phyloP scores from a whole-genome alignment of 305 asterid genomes.

The Withania somnifera region DNA sequence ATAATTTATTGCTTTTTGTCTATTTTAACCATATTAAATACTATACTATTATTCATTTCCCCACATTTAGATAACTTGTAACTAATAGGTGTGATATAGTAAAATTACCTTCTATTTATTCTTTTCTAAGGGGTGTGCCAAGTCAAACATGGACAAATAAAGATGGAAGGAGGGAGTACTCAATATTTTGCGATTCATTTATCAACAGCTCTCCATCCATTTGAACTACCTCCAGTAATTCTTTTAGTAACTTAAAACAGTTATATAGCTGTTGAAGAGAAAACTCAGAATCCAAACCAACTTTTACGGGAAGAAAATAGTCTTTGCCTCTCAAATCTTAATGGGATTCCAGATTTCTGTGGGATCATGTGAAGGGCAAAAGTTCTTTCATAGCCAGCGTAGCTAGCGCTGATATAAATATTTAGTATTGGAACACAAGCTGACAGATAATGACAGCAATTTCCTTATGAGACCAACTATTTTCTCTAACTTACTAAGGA shows the following conservation, averaged over 20 bases:
- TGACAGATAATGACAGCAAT: background rate
- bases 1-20: too few species aligned
- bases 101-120: too few species aligned
- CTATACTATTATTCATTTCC: too few species aligned
- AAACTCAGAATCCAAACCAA: background rate
- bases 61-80: too few species aligned
- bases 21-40: too few species aligned
- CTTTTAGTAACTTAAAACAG: background rate
- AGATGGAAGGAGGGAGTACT: too few species aligned
- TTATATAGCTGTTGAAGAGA: background rate
- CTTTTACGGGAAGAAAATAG: background rate
- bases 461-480: background rate
- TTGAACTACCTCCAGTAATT: background rate
- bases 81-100: too few species aligned
- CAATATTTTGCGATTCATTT: background rate
- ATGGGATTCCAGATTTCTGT: background rate
- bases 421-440: background rate
- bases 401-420: background rate
- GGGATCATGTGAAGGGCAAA: background rate
- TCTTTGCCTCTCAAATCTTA: background rate
- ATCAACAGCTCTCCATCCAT: background rate
- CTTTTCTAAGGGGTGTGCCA: too few species aligned
- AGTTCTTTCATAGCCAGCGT: background rate
- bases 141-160: too few species aligned
- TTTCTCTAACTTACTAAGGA: background rate